A percentile compares a stretch with the other conserved stretches of the same genome.
Conservation (phyloP, 257 asterid species). For the Salvia miltiorrhiza region DNA sequence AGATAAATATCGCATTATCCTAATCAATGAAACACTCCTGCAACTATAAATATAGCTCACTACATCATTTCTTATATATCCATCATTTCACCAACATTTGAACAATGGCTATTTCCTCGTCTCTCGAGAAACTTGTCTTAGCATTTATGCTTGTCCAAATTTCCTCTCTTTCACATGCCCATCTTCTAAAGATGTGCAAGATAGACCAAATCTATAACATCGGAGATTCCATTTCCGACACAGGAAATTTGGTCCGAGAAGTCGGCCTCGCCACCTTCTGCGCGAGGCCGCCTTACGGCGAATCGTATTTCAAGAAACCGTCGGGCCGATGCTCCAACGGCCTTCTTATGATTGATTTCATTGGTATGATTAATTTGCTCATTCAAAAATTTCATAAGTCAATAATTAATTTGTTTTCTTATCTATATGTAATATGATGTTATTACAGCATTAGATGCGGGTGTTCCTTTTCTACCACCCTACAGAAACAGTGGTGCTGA, state of each 20-base stretch:
- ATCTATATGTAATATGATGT: not conserved
- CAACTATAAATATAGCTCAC: not conserved
- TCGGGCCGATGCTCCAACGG: conserved; percentile 21
- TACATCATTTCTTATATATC: not conserved
- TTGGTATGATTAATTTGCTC: not conserved
- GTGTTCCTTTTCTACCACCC: not conserved
- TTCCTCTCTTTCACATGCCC: not conserved
- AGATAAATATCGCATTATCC: no score
- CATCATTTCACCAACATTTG: not conserved
- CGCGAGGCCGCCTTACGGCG: conserved; percentile 12
- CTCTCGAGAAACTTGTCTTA: not conserved
- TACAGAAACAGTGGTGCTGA: not conserved
- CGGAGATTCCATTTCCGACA: conserved; percentile 20
- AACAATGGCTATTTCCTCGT: not conserved
- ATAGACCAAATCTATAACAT: conserved; percentile 5
- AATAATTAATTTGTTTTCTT: not conserved
- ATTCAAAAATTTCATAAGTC: not conserved
- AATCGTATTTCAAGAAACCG: conserved; percentile 1
- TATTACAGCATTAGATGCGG: not conserved
- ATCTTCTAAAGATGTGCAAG: not conserved
- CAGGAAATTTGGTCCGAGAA: conserved; percentile 16
- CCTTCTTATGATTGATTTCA: conserved; percentile 18
- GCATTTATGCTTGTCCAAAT: not conserved
- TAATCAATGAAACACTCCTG: not conserved
- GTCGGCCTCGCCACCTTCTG: conserved; percentile 1